Conservation (phyloP, 768 basidiomycete genomes). For the Serpula lacrymans region DNA sequence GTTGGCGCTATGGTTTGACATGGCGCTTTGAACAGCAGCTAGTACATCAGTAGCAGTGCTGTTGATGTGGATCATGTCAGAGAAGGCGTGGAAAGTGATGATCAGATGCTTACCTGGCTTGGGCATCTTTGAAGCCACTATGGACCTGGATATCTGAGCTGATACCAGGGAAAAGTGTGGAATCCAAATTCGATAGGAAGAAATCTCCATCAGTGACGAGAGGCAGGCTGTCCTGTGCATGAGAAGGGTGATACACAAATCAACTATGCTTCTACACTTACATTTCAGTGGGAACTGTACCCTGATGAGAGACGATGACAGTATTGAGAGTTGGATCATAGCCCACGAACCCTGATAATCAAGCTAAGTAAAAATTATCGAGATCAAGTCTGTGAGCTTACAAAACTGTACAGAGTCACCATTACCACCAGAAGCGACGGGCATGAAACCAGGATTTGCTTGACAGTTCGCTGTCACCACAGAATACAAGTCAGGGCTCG, state of each 20-base stretch:
- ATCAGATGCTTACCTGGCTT: slow-evolving; percentile 35
- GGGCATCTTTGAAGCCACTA: slow-evolving; percentile 42
- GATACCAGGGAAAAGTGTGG: slow-evolving; percentile 50
- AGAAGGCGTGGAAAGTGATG: background rate
- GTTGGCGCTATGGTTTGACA: slow-evolving; percentile 31
- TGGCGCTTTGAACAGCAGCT: slow-evolving; percentile 39
- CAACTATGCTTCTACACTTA: slow-evolving; percentile 4
- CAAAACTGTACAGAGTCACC: slow-evolving; percentile 42
- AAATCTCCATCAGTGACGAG: slow-evolving; percentile 42
- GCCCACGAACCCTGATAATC: slow-evolving; percentile 48
- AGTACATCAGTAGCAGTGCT: slow-evolving; percentile 41
- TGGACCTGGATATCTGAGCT: slow-evolving; percentile 40
- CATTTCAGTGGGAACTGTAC: slow-evolving; percentile 29
- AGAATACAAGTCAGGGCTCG: background rate
- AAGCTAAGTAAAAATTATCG: background rate
- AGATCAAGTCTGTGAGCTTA: slow-evolving; percentile 13
- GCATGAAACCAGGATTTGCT: slow-evolving; percentile 45
- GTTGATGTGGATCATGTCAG: background rate
- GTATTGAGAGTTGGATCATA: slow-evolving; percentile 37
- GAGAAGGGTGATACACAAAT: slow-evolving; percentile 1
- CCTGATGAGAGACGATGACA: slow-evolving; percentile 38
- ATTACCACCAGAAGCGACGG: slow-evolving; percentile 47
- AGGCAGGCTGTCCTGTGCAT: slow-evolving; percentile 23
- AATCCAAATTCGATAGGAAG: slow-evolving; percentile 28
- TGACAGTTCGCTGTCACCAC: slow-evolving; percentile 39